Conservation (phyloP, 768 basidiomycete species). For the Hygrophorus russula region DNA sequence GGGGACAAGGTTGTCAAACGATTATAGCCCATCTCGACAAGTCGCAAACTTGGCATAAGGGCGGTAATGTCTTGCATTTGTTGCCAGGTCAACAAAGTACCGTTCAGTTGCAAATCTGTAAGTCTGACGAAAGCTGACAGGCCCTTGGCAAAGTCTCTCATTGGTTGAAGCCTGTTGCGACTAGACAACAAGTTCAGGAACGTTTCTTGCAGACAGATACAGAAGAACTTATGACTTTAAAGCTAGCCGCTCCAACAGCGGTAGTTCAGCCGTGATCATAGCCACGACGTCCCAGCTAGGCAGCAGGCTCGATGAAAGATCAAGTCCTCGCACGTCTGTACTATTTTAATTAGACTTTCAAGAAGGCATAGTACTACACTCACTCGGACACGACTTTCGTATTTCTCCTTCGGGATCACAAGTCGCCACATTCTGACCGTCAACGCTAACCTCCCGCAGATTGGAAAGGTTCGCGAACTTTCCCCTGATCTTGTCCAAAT, state of each 20-base stretch:
- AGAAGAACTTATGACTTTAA: conserved; percentile 47
- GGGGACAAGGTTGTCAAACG: conserved; percentile 19
- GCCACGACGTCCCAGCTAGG: conserved; percentile 61
- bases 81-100: conserved; percentile 60
- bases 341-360: conserved; percentile 24
- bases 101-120: conserved; percentile 63
- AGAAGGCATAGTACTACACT: conserved; percentile 45
- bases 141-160: conserved; percentile 20
- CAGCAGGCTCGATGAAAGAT: conserved; percentile 70
- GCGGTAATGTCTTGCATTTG: conserved; percentile 43
- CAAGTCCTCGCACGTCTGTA: conserved; percentile 66
- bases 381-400: conserved; percentile 54
- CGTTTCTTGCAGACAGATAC: no score
- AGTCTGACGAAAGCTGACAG: conserved; percentile 36
- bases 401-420: conserved; percentile 41
- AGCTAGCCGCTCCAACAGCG: conserved; percentile 48
- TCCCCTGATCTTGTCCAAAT: conserved; percentile 64
- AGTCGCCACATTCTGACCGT: conserved; percentile 49
- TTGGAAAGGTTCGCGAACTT: conserved; percentile 56
- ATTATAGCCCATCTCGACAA: conserved; percentile 69
- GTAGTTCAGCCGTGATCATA: conserved; percentile 50
- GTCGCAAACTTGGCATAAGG: conserved; percentile 41
- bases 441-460: conserved; percentile 73
- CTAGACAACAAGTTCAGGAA: conserved; percentile 23
- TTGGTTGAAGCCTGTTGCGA: conserved; percentile 50